Evolutionary conservation across 164 flowering plant species (phyloP), one percentile per base, ranked within the genome.

Genomic region (Magnolia changhungtana): DNA sequence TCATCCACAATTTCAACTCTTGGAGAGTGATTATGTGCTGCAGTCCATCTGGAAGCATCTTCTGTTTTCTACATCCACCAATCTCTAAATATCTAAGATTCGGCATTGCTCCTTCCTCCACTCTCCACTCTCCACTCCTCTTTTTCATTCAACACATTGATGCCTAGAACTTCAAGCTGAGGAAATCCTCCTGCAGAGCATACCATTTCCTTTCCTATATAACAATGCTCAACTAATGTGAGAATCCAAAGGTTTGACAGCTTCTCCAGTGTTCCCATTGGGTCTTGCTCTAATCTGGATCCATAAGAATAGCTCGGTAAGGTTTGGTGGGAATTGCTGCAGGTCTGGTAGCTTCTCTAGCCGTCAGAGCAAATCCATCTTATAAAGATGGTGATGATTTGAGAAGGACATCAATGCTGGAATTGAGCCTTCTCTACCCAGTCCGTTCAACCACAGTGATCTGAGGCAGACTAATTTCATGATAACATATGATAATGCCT

Each of bases 11-110:
- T 16, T 7, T 45, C 23, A 70, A 50, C 49, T n/a, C 58, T 52
- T 74, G 55, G 68, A 80, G 63, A 45, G 81, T 67, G 73, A 81
- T 80, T 45, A 80, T 68, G 69, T 76, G 69, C 68, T 74, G 83
- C 72, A 79, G 45, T 2, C 83, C 83, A 59, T 81, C 85, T 9
- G 79, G 83, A 31, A 84, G 72, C 80, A 69, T 76, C 70, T 75
- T 78, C 72, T 80, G 67, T 8, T 52, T 63, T 52, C 58, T 49
- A 71, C 84, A 84, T 50, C 61, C 74, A 2, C 7, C 4, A 1
- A 58, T 52, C 10, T 58, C 20, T 6, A 72, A 31, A 24, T 3
- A 2, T 55, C 14, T 24, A 24, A 72, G 74, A 16, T 59, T 55
- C 1, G 74, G 65, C 20, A 72, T 55, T 14, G 74, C 63, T 55